Conservation (phyloP, 2,329 filamentous ascomycete species). For the Diplocarpon rosae region DNA sequence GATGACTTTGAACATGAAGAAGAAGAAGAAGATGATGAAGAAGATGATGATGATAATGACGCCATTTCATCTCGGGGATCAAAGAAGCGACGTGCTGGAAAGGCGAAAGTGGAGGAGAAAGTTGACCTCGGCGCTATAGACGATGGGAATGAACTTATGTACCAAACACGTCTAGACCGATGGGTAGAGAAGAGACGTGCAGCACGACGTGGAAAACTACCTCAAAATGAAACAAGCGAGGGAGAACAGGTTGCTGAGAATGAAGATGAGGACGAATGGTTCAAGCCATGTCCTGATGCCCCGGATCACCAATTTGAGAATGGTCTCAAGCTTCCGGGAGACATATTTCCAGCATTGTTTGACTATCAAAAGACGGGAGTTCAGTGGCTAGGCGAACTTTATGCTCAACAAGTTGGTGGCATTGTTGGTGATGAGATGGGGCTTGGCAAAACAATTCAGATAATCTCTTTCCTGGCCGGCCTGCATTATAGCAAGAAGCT, state of each 20-base stretch:
- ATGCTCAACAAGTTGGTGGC: constrained; percentile 79
- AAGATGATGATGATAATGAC: constrained; percentile 23
- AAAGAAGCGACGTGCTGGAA: constrained; percentile 28
- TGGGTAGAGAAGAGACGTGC: constrained; percentile 60
- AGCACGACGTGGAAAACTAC: constrained; percentile 38
- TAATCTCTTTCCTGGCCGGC: constrained; percentile 60
- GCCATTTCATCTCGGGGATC: constrained; percentile 29
- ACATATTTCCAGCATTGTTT: constrained; percentile 86
- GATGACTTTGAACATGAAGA: constrained; percentile 26
- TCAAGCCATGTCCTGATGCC: constrained; percentile 73
- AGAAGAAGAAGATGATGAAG: constrained; percentile 23
- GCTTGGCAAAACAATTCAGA: constrained; percentile 83
- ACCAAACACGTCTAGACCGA: constrained; percentile 59
- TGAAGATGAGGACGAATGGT: constrained; percentile 56
- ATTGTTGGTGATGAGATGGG: constrained; percentile 99
- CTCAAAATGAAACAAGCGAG: constrained; percentile 27
- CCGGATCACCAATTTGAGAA: constrained; percentile 66
- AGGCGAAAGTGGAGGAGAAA: constrained; percentile 24
- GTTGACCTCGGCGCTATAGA: constrained; percentile 45
- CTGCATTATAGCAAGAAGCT: constrained; percentile 86
- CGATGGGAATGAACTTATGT: constrained; percentile 78
- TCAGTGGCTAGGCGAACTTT: constrained; percentile 90
- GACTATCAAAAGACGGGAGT: constrained; percentile 97
- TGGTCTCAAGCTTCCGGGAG: constrained; percentile 69
- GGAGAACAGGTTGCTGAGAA: constrained; percentile 34